phyloP scores from a whole-genome alignment of 129 eudicot species.

The Lactuca saligna region DNA sequence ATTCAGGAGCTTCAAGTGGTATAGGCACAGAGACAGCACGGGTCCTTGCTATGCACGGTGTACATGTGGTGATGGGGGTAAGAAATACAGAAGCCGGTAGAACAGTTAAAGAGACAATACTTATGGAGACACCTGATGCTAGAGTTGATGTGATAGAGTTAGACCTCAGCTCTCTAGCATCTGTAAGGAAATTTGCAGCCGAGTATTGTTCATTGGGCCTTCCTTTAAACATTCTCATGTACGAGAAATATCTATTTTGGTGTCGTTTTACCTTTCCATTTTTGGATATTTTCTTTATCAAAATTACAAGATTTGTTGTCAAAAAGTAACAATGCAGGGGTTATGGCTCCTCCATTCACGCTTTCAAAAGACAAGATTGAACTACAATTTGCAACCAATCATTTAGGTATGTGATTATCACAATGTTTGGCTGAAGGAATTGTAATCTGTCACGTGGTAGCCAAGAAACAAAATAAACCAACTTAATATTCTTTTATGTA shows the following conservation, averaged over 20 bases:
- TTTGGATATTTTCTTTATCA: background rate
- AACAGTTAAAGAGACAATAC: conserved; percentile 50
- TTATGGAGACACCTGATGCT: conserved; percentile 53
- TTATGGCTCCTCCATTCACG: conserved; percentile 76
- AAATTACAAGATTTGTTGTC: conserved; percentile 8
- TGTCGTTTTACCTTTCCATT: background rate
- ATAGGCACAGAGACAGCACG: conserved; percentile 68
- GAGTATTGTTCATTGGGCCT: conserved; percentile 49
- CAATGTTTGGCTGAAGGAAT: background rate
- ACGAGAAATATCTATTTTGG: background rate
- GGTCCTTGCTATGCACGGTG: conserved; percentile 62
- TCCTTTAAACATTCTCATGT: conserved; percentile 74
- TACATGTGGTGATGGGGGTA: conserved; percentile 79
- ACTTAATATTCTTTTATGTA: background rate
- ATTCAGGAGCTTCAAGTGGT: conserved; percentile 80
- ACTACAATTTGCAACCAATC: conserved; percentile 85
- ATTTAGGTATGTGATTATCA: conserved; percentile 49
- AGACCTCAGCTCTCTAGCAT: conserved; percentile 64
- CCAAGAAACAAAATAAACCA: background rate
- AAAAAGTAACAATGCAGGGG: conserved; percentile 87
- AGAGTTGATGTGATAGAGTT: conserved; percentile 72
- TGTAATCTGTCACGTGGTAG: no score
- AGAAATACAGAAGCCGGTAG: conserved; percentile 58
- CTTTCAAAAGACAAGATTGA: conserved; percentile 77
- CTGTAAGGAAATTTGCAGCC: conserved; percentile 63